Conservation (phyloP, 306 rosid species). For the Luffa acutangula region DNA sequence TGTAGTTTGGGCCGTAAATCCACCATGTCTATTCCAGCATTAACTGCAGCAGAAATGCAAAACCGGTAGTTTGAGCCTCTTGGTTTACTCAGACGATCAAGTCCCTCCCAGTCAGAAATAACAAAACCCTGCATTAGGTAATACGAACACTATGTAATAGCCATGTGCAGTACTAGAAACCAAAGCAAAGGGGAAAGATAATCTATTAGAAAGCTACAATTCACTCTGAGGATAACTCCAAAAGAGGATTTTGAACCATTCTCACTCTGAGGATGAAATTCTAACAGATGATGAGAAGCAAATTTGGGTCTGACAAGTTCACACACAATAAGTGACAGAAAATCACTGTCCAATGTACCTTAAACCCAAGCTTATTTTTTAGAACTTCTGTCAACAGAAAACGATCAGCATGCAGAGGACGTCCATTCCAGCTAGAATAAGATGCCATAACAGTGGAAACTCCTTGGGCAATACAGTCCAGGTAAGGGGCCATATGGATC, state of each 20-base stretch:
- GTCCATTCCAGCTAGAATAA: conserved; percentile 80
- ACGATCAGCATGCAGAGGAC: conserved; percentile 45
- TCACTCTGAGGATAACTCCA: background rate
- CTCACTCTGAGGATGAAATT: background rate
- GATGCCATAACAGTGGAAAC: conserved; percentile 89
- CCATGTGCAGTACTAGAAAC: background rate
- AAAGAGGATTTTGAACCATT: background rate
- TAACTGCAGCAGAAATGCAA: conserved; percentile 51
- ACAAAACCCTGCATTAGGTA: conserved; percentile 60
- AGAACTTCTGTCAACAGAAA: conserved; percentile 63
- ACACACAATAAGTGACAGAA: background rate
- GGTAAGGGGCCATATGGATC: conserved; percentile 76
- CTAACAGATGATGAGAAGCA: background rate
- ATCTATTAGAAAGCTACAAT: background rate
- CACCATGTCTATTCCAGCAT: conserved; percentile 93
- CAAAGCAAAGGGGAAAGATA: background rate
- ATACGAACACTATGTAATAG: background rate
- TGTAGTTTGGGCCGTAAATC: conserved; percentile 3
- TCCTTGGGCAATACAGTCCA: conserved; percentile 75
- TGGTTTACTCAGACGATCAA: conserved; percentile 51
- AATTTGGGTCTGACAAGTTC: background rate
- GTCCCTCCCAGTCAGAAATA: conserved; percentile 78
- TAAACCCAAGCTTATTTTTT: conserved; percentile 68
- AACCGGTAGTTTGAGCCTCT: conserved; percentile 46
- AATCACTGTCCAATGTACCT: conserved; percentile 32